These are phyloP conservation scores for Daphne laureola DNA, from an alignment of 441 rosid species.

Conservation along the genomic window DNA sequence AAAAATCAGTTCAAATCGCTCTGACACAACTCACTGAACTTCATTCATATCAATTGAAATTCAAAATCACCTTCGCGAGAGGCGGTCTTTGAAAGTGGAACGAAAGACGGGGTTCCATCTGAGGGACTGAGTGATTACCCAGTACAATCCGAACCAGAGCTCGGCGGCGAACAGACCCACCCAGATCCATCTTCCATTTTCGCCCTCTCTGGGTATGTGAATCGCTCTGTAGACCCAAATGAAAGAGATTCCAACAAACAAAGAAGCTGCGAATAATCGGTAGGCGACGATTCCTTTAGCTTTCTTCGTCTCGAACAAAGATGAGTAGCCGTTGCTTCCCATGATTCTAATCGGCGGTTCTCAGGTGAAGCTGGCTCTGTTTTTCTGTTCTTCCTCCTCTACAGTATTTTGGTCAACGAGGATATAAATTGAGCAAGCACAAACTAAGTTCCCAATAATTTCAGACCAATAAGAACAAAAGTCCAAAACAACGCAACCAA, in stretches of 20 bases:
- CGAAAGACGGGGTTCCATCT: conserved; percentile 36
- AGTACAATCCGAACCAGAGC: conserved; percentile 50
- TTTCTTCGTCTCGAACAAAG: conserved; percentile 35
- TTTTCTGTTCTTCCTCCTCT: background rate
- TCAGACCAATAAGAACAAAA: too few relatives aligned
- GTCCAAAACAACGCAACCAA: too few relatives aligned
- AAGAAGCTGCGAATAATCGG: conserved; percentile 26
- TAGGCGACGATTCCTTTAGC: conserved; percentile 18
- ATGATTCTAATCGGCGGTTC: background rate
- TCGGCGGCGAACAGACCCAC: conserved; percentile 37
- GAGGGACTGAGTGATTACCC: conserved; percentile 32
- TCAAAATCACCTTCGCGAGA: conserved; percentile 26
- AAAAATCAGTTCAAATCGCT: background rate
- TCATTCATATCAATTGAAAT: background rate
- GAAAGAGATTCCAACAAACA: conserved; percentile 27
- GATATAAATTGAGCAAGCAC: too few relatives aligned
- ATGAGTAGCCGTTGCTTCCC: conserved; percentile 5
- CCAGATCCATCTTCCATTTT: conserved; percentile 38
- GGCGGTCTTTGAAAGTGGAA: conserved; percentile 39
- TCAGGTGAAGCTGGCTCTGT: background rate
- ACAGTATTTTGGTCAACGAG: too few relatives aligned
- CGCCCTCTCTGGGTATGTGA: conserved; percentile 22
- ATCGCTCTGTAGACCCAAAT: conserved; percentile 27
- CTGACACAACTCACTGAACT: background rate
- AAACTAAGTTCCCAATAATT: too few relatives aligned